Evolutionary conservation across 1,139 yeast genomes (phyloP).

Genomic region (Yamadazyma triangularis): DNA sequence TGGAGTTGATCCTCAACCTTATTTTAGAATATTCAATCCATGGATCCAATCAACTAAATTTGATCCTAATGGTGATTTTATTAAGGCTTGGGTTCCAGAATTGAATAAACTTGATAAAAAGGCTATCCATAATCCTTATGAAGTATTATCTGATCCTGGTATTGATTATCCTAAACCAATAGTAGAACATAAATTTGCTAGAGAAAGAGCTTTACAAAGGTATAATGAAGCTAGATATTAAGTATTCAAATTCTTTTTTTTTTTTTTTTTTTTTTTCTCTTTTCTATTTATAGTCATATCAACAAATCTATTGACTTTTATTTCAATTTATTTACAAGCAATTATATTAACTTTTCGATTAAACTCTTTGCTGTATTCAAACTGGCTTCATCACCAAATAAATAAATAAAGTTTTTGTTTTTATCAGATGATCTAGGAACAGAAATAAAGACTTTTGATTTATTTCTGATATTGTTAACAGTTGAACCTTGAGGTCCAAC

Average conservation of each 20-base stretch:
- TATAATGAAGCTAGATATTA: conserved; percentile 29
- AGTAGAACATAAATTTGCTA: conserved; percentile 31
- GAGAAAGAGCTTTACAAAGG: conserved; percentile 35
- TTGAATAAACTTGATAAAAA: conserved; percentile 26
- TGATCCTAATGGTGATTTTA: conserved; percentile 43
- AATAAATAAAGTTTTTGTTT: conserved; percentile 22
- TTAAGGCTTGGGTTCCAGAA: conserved; percentile 50
- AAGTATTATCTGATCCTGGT: conserved; percentile 14
- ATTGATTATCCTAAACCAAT: conserved; percentile 40
- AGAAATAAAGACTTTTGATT: conserved; percentile 54
- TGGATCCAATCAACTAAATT: conserved; percentile 46
- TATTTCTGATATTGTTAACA: conserved; percentile 57
- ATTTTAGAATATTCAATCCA: conserved; percentile 53
- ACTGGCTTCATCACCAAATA: conserved; percentile 30
- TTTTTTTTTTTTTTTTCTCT: too few relatives aligned
- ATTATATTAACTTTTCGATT: conserved; percentile 15
- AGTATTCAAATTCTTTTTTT: not conserved
- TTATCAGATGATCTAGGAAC: conserved; percentile 61
- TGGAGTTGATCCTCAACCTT: conserved; percentile 54
- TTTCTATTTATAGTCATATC: not conserved
- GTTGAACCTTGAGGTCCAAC: conserved; percentile 78
- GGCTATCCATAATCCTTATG: conserved; percentile 35
- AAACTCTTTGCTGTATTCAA: conserved; percentile 25
- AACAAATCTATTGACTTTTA: too few relatives aligned
- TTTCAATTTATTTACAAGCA: not conserved